Conservation (phyloP, 768 basidiomycete genomes). For the Mycena crocata region DNA sequence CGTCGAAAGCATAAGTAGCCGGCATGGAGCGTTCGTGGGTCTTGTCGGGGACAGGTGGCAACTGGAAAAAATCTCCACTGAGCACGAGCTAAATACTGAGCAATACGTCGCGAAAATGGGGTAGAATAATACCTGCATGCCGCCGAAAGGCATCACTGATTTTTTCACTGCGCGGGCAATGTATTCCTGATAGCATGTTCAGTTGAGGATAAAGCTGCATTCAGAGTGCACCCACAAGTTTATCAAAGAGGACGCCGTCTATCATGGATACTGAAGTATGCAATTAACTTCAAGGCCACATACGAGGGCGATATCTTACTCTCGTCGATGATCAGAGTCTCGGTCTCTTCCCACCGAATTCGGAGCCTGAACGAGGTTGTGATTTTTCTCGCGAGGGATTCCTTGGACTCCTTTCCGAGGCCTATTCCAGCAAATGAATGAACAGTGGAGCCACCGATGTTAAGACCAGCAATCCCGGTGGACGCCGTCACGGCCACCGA, state of each 20-base stretch:
- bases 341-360: slow-evolving; percentile 62
- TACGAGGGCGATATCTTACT: slow-evolving; percentile 51
- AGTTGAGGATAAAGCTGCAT: neutral
- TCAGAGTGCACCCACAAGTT: slow-evolving; percentile 48
- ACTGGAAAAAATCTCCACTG: slow-evolving; percentile 85
- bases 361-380: slow-evolving; percentile 29
- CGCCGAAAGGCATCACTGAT: slow-evolving; percentile 66
- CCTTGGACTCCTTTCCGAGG: slow-evolving; percentile 61
- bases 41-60: slow-evolving; percentile 75
- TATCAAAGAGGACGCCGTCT: slow-evolving; percentile 76
- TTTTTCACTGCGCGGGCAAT: slow-evolving; percentile 56
- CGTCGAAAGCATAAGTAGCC: slow-evolving; percentile 74
- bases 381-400: slow-evolving; percentile 54
- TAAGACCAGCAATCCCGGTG: slow-evolving; percentile 74
- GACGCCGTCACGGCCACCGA: slow-evolving; percentile 72
- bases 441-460: slow-evolving; percentile 76
- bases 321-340: slow-evolving; percentile 79
- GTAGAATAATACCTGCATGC: slow-evolving; percentile 63
- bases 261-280: slow-evolving; percentile 76
- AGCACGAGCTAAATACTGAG: slow-evolving; percentile 65
- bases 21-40: slow-evolving; percentile 52
- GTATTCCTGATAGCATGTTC: slow-evolving; percentile 45
- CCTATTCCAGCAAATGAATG: slow-evolving; percentile 78
- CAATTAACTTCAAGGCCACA: neutral
- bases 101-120: neutral